Percentiles rank a stretch among this genome's conserved stretches.
These are phyloP conservation scores for Candida coquimbonensis DNA, from an alignment of 805 yeast genomes.

Conservation along the genomic window DNA sequence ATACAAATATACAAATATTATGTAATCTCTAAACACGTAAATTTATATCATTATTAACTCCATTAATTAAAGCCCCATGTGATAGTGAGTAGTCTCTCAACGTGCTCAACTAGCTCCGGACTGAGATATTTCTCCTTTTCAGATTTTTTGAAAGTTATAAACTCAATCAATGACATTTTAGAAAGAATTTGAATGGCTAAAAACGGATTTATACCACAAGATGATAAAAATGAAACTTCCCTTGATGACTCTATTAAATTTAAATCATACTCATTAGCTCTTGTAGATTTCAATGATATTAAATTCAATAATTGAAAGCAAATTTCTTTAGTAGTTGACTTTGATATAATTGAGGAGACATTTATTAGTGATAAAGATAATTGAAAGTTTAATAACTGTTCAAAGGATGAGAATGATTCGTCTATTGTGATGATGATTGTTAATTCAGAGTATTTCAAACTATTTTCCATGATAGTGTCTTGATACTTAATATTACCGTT, in stretches of 20 bases:
- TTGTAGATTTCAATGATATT: not conserved
- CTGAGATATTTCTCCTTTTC: too few relatives aligned
- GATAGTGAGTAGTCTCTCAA: too few relatives aligned
- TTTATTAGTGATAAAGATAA: slow-evolving; percentile 11
- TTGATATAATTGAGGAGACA: slow-evolving; percentile 1
- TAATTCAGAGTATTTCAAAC: slow-evolving; percentile 1
- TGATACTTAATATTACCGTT: slow-evolving; percentile 6
- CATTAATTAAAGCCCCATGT: too few relatives aligned
- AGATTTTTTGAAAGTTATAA: not conserved
- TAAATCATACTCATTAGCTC: not conserved
- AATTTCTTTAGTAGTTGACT: not conserved
- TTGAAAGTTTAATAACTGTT: slow-evolving; percentile 11
- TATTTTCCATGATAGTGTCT: slow-evolving; percentile 2
- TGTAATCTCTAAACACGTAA: too few relatives aligned
- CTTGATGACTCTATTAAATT: not conserved
- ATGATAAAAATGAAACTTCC: slow-evolving; percentile 5
- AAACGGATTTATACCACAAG: slow-evolving; percentile 16
- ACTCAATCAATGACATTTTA: slow-evolving; percentile 1
- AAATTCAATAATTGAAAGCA: slow-evolving; percentile 8
- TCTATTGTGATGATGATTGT: slow-evolving; percentile 4
- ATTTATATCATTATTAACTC: too few relatives aligned
- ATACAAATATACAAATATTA: too few relatives aligned
- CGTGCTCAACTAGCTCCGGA: too few relatives aligned
- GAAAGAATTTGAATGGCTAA: slow-evolving; percentile 6
- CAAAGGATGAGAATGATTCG: not conserved